Evolutionary conservation across 2,329 filamentous ascomycete genomes (phyloP), one percentile per base, ranked within the genome.

Genomic region (Penicillium sp.): DNA sequence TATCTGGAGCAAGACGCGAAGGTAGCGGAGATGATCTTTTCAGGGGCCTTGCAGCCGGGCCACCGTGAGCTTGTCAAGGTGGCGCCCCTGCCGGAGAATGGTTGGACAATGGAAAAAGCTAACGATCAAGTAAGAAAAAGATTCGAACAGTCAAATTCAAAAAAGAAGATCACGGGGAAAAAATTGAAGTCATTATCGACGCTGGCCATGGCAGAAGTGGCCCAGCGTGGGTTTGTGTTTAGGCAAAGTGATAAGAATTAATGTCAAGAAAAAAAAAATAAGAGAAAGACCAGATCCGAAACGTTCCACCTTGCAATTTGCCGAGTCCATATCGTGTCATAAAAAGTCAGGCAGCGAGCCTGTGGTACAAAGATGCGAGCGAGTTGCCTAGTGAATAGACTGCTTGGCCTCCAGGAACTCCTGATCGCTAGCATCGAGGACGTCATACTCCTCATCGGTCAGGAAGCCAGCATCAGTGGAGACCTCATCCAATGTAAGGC

Each of bases 401-500:
- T 73, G 72, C 40, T 70, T 69, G 26, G 72, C 86, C 64, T 84
- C 84, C 56, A 87, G 76, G 68, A 86, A 90, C 76, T 98, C 94
- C 77, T 96, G 91, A 69, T 98, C 94, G 62, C 92, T 96, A 47
- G 93, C 94, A 80, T 97, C 93, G 50, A 98, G 87, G 68, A 98
- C 93, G 73, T 99, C 95, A 77, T 98, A 99, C 80, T 99, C 95
- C 77, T 98, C 95, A 67, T 99, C 95, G 0, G 95, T 98, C 83
- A 96, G 81, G 83, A 97, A 97, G 13, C 89, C 91, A 63, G 91
- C 88, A n/a, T 84, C 82, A 24, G 76, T 80, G 7, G 76, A 74
- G 13, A 78, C 75, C 58, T 81, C 81, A 44, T 81, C 81, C 45
- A 84, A 72, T 22, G 84, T 82, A 61, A 88, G 80, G 66, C 83